Base-by-base conservation (phyloP, 805 yeast genomes). In the Yarrowia sp. region DNA sequence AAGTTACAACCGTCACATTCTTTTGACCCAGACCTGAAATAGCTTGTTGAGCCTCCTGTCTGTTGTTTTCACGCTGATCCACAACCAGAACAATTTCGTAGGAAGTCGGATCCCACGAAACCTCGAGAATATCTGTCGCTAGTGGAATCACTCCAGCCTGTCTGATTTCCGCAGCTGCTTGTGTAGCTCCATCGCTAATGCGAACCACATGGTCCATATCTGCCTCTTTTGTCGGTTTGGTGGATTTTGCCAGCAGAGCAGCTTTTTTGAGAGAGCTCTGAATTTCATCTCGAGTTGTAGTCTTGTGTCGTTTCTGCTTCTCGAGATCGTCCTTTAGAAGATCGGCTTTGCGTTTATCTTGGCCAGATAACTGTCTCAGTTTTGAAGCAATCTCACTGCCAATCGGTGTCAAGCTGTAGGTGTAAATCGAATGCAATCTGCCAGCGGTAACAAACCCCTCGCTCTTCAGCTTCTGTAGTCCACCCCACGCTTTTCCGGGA, bases 61-160 rank as follows among this genome's bases (percentile, higher is more conserved):
- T 16, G 19, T 54, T 54, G 35, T 36, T 54, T 26, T 54, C 61
- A n/a, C 61, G 61, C 9, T 36, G 36, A 44, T 54, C 61, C 3
- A 54, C 46, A 26, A 54, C 8, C 11, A 54, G 24, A 30, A 54
- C 46, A 7, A 54, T 17, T 12, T 54, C 61, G 40, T 54, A 54
- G 7, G 44, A 26, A 6, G 32, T 8, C 2, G 61, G 61, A 1
- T 33, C 26, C 61, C 61, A 54, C 26, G 35, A 17, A 5, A 12
- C 35, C 11, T 24, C 35, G 9, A 22, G 16, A 4, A 4, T 22
- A 17, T 36, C 48, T 24, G 30, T 8, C 7, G 12, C 9, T 16
- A 40, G 4, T 1, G 9, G 21, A 1, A 8, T 21, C 3, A 48
- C 14, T 3, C 54, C 54, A 2, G 54, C 26, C 17, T 32, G 16